phyloP scores from a whole-genome alignment of 139 green algal species.

The Mesotaenium endlicherianum region DNA sequence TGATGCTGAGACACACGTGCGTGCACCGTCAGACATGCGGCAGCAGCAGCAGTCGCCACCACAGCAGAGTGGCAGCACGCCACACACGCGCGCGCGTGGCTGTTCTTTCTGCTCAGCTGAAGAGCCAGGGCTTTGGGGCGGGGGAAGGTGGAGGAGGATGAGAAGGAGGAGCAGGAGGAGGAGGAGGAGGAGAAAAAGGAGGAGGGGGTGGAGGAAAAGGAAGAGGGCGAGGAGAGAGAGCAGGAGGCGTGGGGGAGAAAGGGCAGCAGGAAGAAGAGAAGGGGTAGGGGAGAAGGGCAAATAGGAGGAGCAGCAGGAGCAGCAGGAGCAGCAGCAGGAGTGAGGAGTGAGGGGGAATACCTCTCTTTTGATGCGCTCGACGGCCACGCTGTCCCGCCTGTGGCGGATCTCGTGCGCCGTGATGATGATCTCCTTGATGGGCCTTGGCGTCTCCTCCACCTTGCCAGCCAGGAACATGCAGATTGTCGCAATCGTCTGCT shows the following conservation, averaged over 20 bases:
- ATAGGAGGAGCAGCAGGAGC: background rate
- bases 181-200: background rate
- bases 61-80: no score
- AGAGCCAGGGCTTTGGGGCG: no score
- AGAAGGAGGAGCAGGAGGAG: background rate
- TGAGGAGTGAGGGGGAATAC: background rate
- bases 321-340: background rate
- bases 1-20: no score
- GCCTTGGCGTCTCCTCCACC: constrained; percentile 78
- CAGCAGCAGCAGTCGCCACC: no score
- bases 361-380: background rate
- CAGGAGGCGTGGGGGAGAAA: background rate
- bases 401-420: constrained; percentile 10
- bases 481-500: constrained; percentile 73
- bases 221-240: background rate
- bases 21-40: no score
- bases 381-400: constrained; percentile 33
- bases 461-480: constrained; percentile 86
- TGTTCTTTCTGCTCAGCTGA: no score
- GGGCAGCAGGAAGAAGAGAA: background rate
- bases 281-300: background rate
- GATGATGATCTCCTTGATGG: constrained; percentile 65
- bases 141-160: no score
- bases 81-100: no score
- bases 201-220: background rate